Base-by-base conservation (phyloP, 108 stramenopile species). In the Licmophora abbreviata region DNA sequence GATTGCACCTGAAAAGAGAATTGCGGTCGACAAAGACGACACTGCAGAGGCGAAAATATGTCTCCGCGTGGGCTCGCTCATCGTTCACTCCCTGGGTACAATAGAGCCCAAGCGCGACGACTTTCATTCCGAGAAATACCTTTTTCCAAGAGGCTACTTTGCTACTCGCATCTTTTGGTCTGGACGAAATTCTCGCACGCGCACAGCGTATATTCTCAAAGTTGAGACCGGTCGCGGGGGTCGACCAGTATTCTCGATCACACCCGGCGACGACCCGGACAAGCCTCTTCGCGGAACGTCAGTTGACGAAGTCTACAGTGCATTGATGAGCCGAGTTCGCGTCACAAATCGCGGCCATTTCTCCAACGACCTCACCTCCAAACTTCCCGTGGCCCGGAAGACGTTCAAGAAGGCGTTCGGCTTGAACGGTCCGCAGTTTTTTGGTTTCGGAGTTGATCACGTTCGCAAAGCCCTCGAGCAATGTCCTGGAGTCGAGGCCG, bases 101-200 rank as follows among this genome's bases (percentile, higher is more conserved):
- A 77, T 84, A 27, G 79, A 67, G 12, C 55, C 58, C 31, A 57
- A 68, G 32, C n/a, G 26, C 10, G 77, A 73, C 29, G 70, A 73
- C 4, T 86, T 79, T 38, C 77, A 81, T 50, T 56, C 72, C 17
- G 57, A 67, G 42, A 40, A 79, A 42, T 64, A 77, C 24, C 74
- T 86, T 15, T 73, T 48, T 15, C 85, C 85, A 9, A 40, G 44
- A 12, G 77, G 77, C 1, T 86, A 69, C 43, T 56, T 64, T 0
- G 71, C 85, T 3, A 77, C 77, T 7, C 44, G 85, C 10, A 81
- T 81, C 26, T 86, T 69, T 58, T 86, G 80, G 80, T 79, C 77
- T n/a, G 57, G 48, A 0, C 54, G 50, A 9, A n/a, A 37, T 29
- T 61, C 73, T 3, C 61, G 50, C 29, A 51, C 31, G 20, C 50